A percentile compares a stretch with the other conserved stretches of the same genome.
phyloP scores from a whole-genome alignment of 2,329 filamentous ascomycete species.

The Fusarium miscanthi region DNA sequence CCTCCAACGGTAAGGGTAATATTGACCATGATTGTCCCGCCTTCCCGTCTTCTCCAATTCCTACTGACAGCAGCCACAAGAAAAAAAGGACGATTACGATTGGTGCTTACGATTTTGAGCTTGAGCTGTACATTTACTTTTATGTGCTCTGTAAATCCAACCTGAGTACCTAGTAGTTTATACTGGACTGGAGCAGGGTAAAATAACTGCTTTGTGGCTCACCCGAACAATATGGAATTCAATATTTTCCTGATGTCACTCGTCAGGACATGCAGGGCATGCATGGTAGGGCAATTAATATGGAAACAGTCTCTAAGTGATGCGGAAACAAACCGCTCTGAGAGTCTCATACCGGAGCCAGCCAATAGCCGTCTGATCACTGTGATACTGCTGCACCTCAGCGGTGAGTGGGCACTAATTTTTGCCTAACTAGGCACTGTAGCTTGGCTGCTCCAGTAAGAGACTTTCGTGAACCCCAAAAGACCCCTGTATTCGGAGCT shows the following conservation, averaged over 20 bases:
- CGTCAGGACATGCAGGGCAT: slow-evolving; percentile 14
- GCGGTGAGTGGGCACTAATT: slow-evolving; percentile 4
- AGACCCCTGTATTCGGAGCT: slow-evolving; percentile 26
- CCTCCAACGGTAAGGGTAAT: background rate
- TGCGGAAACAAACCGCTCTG: slow-evolving; percentile 32
- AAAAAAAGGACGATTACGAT: background rate
- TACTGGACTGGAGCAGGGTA: background rate
- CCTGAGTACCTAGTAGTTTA: background rate
- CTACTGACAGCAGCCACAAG: slow-evolving; percentile 16
- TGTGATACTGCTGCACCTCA: background rate
- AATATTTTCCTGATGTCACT: slow-evolving; percentile 27
- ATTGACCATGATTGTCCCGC: background rate
- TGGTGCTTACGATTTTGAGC: background rate
- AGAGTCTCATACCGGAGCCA: background rate
- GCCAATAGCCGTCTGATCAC: slow-evolving; percentile 16
- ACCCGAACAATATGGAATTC: background rate
- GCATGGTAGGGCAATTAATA: slow-evolving; percentile 20
- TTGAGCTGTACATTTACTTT: background rate
- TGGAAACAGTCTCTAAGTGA: slow-evolving; percentile 14
- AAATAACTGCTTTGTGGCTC: background rate
- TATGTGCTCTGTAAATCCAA: background rate
- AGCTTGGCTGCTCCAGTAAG: background rate
- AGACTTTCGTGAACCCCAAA: background rate
- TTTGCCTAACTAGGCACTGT: background rate
- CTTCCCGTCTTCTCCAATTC: slow-evolving; percentile 13